Evolutionary conservation across 805 yeast species (phyloP).

Genomic region (Zygosaccharomyces siamensis): DNA sequence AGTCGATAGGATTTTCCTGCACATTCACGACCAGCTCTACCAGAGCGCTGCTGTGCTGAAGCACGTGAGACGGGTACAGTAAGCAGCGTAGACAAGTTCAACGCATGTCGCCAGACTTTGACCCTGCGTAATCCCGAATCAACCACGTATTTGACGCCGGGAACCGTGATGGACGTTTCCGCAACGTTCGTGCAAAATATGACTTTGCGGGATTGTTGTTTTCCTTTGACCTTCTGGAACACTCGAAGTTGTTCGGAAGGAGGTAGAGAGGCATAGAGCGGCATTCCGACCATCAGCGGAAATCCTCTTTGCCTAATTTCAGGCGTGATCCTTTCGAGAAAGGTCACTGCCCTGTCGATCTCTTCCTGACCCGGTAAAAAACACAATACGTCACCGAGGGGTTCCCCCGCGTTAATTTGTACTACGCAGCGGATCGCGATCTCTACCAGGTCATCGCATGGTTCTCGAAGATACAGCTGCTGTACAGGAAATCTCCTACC

Average conservation of each 20-base stretch:
- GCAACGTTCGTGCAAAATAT: constrained; percentile 94
- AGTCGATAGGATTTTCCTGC: constrained; percentile 86
- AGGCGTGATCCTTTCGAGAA: constrained; percentile 57
- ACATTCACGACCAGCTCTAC: constrained; percentile 99
- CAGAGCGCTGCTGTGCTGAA: constrained; percentile 90
- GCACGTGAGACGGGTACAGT: constrained; percentile 93
- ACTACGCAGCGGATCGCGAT: constrained; percentile 66
- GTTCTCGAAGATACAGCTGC: constrained; percentile 53
- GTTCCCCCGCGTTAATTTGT: constrained; percentile 76
- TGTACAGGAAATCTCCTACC: constrained; percentile 88
- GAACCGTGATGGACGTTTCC: constrained; percentile 93
- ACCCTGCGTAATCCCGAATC: constrained; percentile 93
- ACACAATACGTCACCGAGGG: constrained; percentile 80
- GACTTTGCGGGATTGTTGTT: constrained; percentile 70
- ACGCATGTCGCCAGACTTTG: constrained; percentile 88
- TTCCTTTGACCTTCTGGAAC: constrained; percentile 50
- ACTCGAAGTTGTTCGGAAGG: constrained; percentile 77
- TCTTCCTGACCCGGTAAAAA: constrained; percentile 97
- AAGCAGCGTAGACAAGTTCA: constrained; percentile 86
- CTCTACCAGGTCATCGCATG: constrained; percentile 81
- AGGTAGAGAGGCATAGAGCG: constrained; percentile 90
- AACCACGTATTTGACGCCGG: constrained; percentile 88
- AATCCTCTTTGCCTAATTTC: constrained; percentile 52
- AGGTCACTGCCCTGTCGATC: constrained; percentile 74
- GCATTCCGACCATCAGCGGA: constrained; percentile 70